phyloP scores from a whole-genome alignment of 305 asterid genomes.

The Fraxinus nigra region DNA sequence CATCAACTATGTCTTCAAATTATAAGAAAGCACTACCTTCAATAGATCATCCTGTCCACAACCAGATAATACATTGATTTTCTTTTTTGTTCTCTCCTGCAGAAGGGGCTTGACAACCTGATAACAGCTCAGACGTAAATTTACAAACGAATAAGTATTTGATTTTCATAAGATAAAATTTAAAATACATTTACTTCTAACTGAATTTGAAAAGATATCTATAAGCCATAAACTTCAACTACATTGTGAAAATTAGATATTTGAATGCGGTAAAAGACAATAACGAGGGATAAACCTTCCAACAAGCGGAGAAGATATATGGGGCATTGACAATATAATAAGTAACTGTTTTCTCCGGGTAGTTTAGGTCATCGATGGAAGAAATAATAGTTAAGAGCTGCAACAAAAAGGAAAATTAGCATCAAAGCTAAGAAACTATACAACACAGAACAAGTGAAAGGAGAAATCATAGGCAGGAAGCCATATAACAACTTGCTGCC shows the following conservation, averaged over 20 bases:
- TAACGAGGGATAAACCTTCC: constrained; percentile 62
- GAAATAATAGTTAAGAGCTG: constrained; percentile 71
- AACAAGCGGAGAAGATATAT: constrained; percentile 74
- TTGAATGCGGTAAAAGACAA: background rate
- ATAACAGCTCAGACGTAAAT: constrained; percentile 21
- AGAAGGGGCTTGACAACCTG: constrained; percentile 90
- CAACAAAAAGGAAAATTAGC: constrained; percentile 18
- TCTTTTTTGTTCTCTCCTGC: constrained; percentile 78
- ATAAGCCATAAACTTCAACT: background rate
- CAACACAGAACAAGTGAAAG: background rate
- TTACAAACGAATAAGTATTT: background rate
- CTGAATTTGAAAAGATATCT: background rate
- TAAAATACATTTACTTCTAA: background rate
- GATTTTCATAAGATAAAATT: background rate
- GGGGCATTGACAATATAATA: constrained; percentile 87
- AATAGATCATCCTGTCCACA: constrained; percentile 72
- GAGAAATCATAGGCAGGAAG: constrained; percentile 8
- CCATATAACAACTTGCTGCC: constrained; percentile 11
- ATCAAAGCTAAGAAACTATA: background rate
- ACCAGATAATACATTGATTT: constrained; percentile 70
- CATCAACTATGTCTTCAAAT: background rate
- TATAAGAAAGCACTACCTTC: constrained; percentile 46
- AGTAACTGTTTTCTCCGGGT: constrained; percentile 80
- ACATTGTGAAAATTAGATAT: constrained; percentile 9
- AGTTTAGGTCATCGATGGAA: constrained; percentile 80